Evolutionary conservation across 768 basidiomycete genomes (phyloP).

Genomic region (Trametes sanguinea): DNA sequence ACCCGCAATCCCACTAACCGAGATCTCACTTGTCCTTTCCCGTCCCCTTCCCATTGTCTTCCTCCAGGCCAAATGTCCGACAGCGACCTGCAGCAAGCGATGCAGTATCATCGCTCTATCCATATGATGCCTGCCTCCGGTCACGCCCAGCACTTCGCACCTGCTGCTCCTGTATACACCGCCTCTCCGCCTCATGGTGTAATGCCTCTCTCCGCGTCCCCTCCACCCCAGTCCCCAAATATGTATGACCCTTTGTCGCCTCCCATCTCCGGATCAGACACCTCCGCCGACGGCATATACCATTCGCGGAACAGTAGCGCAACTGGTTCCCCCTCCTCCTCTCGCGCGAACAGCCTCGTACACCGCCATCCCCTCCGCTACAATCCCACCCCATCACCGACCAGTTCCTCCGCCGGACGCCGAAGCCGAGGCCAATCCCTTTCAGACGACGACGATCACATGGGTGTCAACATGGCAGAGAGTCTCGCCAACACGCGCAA

Average conservation of each 20-base stretch:
- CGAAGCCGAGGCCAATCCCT: conserved; percentile 65
- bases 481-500: conserved; percentile 77
- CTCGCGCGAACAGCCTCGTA: conserved; percentile 73
- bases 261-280: conserved; percentile 87
- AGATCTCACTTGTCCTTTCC: conserved; percentile 52
- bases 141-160: conserved; percentile 44
- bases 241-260: conserved; percentile 85
- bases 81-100: conserved; percentile 67
- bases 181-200: conserved; percentile 59
- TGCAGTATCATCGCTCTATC: conserved; percentile 58
- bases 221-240: conserved; percentile 77
- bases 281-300: conserved; percentile 81
- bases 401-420: conserved; percentile 68
- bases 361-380: conserved; percentile 71
- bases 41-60: conserved; percentile 41
- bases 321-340: conserved; percentile 77
- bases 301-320: conserved; percentile 76
- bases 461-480: conserved; percentile 69
- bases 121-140: conserved; percentile 56
- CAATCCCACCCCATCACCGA: conserved; percentile 80
- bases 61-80: conserved; percentile 63
- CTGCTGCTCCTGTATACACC: conserved; percentile 58
- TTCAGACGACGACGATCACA: conserved; percentile 68
- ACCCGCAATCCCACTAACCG: conserved; percentile 40
- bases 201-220: conserved; percentile 55